phyloP scores from a whole-genome alignment of 2,329 filamentous ascomycete species.

The Chalara sp. region DNA sequence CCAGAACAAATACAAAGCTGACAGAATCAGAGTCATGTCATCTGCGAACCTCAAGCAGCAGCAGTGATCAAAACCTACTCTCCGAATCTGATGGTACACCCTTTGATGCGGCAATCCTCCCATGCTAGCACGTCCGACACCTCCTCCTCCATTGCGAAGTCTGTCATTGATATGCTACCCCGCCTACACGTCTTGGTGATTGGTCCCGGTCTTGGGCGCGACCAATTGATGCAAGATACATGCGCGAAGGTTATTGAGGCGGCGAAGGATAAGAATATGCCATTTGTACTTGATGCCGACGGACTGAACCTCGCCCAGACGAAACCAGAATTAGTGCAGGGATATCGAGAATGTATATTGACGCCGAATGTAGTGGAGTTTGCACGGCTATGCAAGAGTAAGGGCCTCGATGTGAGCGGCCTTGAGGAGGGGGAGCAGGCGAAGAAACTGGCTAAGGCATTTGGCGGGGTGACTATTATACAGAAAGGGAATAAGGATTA shows the following conservation, averaged over 20 bases:
- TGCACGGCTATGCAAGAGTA: slow-evolving; percentile 66
- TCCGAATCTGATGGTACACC: slow-evolving; percentile 97
- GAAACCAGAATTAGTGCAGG: slow-evolving; percentile 68
- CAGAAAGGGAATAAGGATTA: slow-evolving; percentile 82
- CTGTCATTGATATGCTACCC: slow-evolving; percentile 72
- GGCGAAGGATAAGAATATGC: slow-evolving; percentile 64
- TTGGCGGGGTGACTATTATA: slow-evolving; percentile 84
- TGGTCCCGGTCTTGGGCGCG: slow-evolving; percentile 85
- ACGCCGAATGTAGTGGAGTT: slow-evolving; percentile 97
- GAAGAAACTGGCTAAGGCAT: slow-evolving; percentile 61
- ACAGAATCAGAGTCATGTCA: slow-evolving; percentile 68
- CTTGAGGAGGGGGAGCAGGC: slow-evolving; percentile 39
- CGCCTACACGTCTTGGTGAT: slow-evolving; percentile 90
- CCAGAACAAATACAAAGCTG: slow-evolving; percentile 2
- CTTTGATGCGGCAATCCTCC: slow-evolving; percentile 75
- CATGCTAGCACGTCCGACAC: slow-evolving; percentile 47
- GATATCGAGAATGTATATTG: slow-evolving; percentile 77
- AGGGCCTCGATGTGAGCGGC: slow-evolving; percentile 54
- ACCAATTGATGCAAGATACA: slow-evolving; percentile 83
- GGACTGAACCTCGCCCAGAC: slow-evolving; percentile 73
- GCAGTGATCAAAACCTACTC: slow-evolving; percentile 96
- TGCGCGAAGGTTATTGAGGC: slow-evolving; percentile 72
- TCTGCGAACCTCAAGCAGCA: slow-evolving; percentile 84
- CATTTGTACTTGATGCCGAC: slow-evolving; percentile 88
- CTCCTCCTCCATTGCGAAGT: slow-evolving; percentile 53